Conservation (phyloP, 2,329 filamentous ascomycete genomes). For the Exophiala dermatitidis region DNA sequence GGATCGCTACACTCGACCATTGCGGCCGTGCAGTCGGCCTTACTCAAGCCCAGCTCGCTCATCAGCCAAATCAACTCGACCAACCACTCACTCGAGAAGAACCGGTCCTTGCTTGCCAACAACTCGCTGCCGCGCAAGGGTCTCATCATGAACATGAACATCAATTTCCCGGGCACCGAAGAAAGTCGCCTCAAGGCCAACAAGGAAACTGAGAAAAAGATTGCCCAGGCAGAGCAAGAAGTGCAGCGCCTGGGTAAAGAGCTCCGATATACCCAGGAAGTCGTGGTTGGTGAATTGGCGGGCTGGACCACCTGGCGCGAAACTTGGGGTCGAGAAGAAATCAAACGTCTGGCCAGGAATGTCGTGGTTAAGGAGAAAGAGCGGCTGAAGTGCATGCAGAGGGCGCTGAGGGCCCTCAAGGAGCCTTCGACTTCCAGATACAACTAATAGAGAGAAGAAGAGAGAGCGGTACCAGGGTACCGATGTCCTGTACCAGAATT, state of each 20-base stretch:
- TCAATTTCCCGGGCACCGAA: slow-evolving; percentile 55
- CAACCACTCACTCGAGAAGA: slow-evolving; percentile 69
- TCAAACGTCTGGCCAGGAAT: slow-evolving; percentile 66
- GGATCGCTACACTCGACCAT: slow-evolving; percentile 77
- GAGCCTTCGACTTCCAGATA: not conserved
- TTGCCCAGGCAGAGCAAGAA: slow-evolving; percentile 62
- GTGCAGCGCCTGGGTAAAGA: slow-evolving; percentile 70
- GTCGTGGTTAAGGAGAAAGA: slow-evolving; percentile 76
- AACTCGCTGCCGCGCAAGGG: slow-evolving; percentile 39
- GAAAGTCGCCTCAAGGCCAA: slow-evolving; percentile 76
- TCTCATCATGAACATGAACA: slow-evolving; percentile 31
- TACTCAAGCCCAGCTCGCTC: slow-evolving; percentile 70
- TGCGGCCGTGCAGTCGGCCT: slow-evolving; percentile 68
- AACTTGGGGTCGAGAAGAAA: slow-evolving; percentile 63
- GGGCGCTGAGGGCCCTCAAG: slow-evolving; percentile 62
- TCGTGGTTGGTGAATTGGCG: slow-evolving; percentile 82
- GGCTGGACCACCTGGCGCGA: slow-evolving; percentile 90
- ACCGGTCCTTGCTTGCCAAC: slow-evolving; percentile 66
- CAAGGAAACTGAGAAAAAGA: slow-evolving; percentile 76
- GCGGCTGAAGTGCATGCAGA: slow-evolving; percentile 69
- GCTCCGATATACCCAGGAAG: slow-evolving; percentile 84
- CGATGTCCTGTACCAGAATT: too few species aligned
- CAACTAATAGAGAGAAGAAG: too few species aligned
- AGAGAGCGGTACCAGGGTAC: too few species aligned
- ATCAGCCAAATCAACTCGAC: slow-evolving; percentile 68